Evolutionary conservation across 1,284 basidiomycete species (phyloP).

Genomic region (Microbotryum scabiosae): DNA sequence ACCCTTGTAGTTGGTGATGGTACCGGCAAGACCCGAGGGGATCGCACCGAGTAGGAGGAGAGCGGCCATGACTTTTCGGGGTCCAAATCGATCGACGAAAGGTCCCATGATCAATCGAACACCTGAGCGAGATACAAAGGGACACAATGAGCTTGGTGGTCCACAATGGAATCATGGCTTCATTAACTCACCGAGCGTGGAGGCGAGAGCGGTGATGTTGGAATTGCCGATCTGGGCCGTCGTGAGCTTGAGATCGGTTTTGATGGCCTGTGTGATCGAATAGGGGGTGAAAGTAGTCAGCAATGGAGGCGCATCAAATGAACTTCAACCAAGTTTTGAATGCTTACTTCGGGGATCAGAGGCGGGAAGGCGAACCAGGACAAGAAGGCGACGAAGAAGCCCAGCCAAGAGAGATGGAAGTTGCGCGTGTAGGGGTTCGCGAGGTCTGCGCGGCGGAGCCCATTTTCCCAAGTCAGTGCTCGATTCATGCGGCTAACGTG

Average conservation of each 20-base stretch:
- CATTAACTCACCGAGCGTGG: conserved; percentile 36
- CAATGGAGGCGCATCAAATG: too few relatives aligned
- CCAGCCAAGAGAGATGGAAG: conserved; percentile 46
- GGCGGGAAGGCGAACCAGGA: conserved; percentile 62
- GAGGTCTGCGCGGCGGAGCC: conserved; percentile 35
- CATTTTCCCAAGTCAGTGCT: too few relatives aligned
- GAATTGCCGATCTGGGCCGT: conserved; percentile 49
- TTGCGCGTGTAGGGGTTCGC: conserved; percentile 49
- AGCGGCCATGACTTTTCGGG: conserved; percentile 53
- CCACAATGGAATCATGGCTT: conserved; percentile 22
- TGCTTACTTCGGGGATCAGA: conserved; percentile 47
- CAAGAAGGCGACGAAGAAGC: conserved; percentile 47
- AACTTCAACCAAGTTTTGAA: too few relatives aligned
- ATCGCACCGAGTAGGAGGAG: conserved; percentile 55
- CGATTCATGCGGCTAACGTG: too few relatives aligned
- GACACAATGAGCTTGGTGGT: background rate
- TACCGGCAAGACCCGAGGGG: conserved; percentile 56
- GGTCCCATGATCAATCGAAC: conserved; percentile 53
- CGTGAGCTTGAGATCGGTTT: conserved; percentile 51
- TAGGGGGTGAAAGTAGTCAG: too few relatives aligned
- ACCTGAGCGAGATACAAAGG: conserved; percentile 34
- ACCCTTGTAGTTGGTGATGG: conserved; percentile 44
- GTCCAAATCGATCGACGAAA: conserved; percentile 47
- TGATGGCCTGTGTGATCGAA: conserved; percentile 43
- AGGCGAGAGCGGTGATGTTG: conserved; percentile 51